Evolutionary conservation across 2,329 filamentous ascomycete species (phyloP).

Genomic region (Cordyceps tenuipes): DNA sequence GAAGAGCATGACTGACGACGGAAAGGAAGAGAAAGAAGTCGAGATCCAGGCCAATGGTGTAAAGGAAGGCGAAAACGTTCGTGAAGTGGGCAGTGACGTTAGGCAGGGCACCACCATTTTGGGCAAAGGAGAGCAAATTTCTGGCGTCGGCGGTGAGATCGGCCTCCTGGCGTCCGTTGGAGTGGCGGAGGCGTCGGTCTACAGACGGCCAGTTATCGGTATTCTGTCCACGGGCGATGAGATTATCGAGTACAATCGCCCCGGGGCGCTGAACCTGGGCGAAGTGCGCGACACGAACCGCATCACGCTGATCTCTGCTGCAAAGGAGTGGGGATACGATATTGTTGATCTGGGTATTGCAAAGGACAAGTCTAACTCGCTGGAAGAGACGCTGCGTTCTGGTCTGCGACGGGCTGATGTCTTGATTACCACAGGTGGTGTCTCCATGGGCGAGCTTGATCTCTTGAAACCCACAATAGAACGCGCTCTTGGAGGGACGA

Average conservation of each 20-base stretch:
- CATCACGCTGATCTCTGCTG: slow-evolving; percentile 74
- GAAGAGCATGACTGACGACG: slow-evolving; percentile 66
- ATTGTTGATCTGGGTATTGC: slow-evolving; percentile 82
- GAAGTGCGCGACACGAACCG: slow-evolving; percentile 93
- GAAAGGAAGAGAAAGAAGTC: slow-evolving; percentile 75
- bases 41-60: slow-evolving; percentile 76
- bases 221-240: slow-evolving; percentile 93
- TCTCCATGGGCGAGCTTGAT: slow-evolving; percentile 96
- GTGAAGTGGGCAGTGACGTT: slow-evolving; percentile 86
- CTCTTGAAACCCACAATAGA: slow-evolving; percentile 95
- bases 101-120: slow-evolving; percentile 61
- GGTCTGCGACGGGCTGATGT: slow-evolving; percentile 70
- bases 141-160: slow-evolving; percentile 80
- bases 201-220: slow-evolving; percentile 69
- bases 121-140: slow-evolving; percentile 70
- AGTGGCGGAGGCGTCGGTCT: slow-evolving; percentile 60
- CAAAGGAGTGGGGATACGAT: slow-evolving; percentile 65
- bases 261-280: slow-evolving; percentile 58
- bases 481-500: slow-evolving; percentile 77
- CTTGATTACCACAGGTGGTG: slow-evolving; percentile 85
- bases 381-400: slow-evolving; percentile 70
- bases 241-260: slow-evolving; percentile 65
- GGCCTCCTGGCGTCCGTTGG: slow-evolving; percentile 84
- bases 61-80: slow-evolving; percentile 73
- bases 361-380: slow-evolving; percentile 59